Evolutionary conservation across 306 rosid genomes (phyloP), one percentile per base, ranked within the genome.

Genomic region (Inga oerstediana): DNA sequence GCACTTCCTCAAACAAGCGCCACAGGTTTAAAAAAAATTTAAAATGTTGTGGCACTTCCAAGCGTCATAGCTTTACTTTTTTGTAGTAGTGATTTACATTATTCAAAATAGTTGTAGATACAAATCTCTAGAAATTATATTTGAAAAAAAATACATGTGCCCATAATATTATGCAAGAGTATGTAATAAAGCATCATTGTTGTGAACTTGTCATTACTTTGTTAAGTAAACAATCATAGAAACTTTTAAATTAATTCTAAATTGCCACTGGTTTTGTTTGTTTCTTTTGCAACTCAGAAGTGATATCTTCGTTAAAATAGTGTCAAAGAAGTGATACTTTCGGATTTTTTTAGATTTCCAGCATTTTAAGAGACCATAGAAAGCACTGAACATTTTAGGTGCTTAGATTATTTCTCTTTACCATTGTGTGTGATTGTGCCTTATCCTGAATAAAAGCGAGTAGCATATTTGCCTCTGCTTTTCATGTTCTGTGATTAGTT

Each of bases 301-400:
- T 59, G 17, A 12, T 49, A 16, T 22, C 32, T 79, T 39, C 17
- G 45, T 37, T 52, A 71, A 1, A 19, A 19, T 54, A 54, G 11
- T 20, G 27, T 54, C 24, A 54, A 54, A 54, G 41, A 54, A 35
- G 27, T 79, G 10, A 66, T 43, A 41, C 48, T 43, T 56, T 41
- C 7, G 56, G 78, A 52, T 5, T 59, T 73, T 19, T 37, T 9
- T 24, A 19, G 65, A 46, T 32, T 81, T 73, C 80, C 20, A 27
- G 10, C 58, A 3, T 4, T 65, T 7, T 69, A 41, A 30, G 61
- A 75, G 39, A 75, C 41, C 51, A 54, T 49, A 56, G 19, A 51
- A 41, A 39, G 81, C 71, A 69, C 58, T 82, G 48, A 46, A 43
- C 45, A 24, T 54, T 54, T 54, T 45, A 44, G 72, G 7, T 39